Percentiles rank a stretch among this genome's conserved stretches.
Conservation (phyloP, 495 filamentous ascomycete species). For the Xylaria castorea region DNA sequence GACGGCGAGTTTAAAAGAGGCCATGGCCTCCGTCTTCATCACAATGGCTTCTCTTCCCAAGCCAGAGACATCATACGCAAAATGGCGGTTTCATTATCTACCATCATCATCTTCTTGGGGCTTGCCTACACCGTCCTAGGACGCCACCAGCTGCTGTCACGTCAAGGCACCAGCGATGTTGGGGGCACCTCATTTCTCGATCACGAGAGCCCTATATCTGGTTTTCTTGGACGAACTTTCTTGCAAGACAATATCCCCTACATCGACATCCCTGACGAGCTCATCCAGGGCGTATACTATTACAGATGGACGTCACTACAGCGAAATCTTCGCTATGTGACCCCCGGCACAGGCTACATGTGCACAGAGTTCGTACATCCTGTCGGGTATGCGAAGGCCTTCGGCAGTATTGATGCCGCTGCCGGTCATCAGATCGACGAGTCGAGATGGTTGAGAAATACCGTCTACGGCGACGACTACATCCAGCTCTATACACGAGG, state of each 20-base stretch:
- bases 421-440: slow-evolving; percentile 56
- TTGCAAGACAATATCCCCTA: slow-evolving; percentile 53
- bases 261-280: slow-evolving; percentile 55
- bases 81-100: slow-evolving; percentile 17
- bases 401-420: slow-evolving; percentile 51
- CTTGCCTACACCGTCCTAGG: slow-evolving; percentile 22
- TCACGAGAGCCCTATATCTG: slow-evolving; percentile 41
- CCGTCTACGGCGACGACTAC: slow-evolving; percentile 48
- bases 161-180: background rate
- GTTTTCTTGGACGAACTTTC: slow-evolving; percentile 42
- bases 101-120: slow-evolving; percentile 21
- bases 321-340: slow-evolving; percentile 51
- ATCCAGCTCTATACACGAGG: slow-evolving; percentile 53
- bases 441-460: slow-evolving; percentile 52
- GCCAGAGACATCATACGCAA: slow-evolving; percentile 7
- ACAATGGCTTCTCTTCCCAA: slow-evolving; percentile 12
- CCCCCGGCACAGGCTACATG: slow-evolving; percentile 51
- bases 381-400: slow-evolving; percentile 45
- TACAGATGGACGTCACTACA: slow-evolving; percentile 52
- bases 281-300: slow-evolving; percentile 55
- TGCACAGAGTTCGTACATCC: slow-evolving; percentile 53
- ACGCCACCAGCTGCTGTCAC: background rate
- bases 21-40: background rate
- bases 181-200: slow-evolving; percentile 41
- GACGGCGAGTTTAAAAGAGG: background rate